Base-by-base conservation (phyloP, 2,329 filamentous ascomycete genomes). In the Xylariaceae sp. region DNA sequence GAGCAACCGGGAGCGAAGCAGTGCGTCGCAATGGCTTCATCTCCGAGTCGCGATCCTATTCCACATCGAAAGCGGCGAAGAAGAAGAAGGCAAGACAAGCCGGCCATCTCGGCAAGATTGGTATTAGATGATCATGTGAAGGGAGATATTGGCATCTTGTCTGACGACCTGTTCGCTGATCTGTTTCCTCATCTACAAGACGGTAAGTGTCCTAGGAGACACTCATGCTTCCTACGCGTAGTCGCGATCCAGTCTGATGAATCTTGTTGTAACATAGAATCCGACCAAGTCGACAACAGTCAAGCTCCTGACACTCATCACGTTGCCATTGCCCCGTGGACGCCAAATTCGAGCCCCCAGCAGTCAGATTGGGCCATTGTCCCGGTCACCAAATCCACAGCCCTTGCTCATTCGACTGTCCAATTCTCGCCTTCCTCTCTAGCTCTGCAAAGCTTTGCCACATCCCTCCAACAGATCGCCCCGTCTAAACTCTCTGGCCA, bases 101-200 rank as follows among this genome's bases (percentile, higher is more conserved):
- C 89, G 7, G 83, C 93, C 43, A 81, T 96, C 56, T 83, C 90
- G 56, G 93, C 91, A 54, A 87, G 89, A 55, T 80, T 98, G 48
- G 83, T 96, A 40, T 84, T 97, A 54, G 92, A 96, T 73, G 89
- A 92, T 70, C 88, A 89, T 72, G 81, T 96, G 67, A 90, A 89
- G 74, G 91, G 90, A 50, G 91, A 96, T 70, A 82, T 93, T 59
- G 95, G 92, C 61, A 84, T 95, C 62, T 75, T 98, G 50, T 96
- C 93, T 12, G 88, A 91, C 67, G 91, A 96, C 73, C 81, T 99
- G 49, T 91, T 93, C 67, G 79, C 82, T 45, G 89, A 96, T 69
- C 81, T 98, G 49, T 92, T 96, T 75, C 87, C 90, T 60, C 77
- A 85, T 65, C 68, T 82, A 65, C 74, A 75, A 63, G 67, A 78